phyloP scores from a whole-genome alignment of 2,329 filamentous ascomycete genomes.

The Plenodomus tracheiphilus region DNA sequence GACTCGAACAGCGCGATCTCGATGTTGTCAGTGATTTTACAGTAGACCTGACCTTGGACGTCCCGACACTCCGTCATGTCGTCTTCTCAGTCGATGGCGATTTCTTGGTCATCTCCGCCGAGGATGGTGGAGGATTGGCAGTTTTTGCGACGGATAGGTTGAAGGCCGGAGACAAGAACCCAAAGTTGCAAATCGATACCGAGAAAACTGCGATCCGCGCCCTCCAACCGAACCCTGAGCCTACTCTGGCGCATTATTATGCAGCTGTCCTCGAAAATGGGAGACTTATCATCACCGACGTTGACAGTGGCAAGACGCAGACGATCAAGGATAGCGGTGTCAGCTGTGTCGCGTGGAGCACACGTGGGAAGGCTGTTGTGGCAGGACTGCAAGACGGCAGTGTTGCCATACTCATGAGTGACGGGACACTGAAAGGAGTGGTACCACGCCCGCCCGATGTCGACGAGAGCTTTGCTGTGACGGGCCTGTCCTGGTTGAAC shows the following conservation, averaged over 20 bases:
- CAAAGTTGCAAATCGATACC: conserved; percentile 76
- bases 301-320: conserved; percentile 60
- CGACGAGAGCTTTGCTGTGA: conserved; percentile 67
- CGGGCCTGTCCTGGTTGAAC: conserved; percentile 84
- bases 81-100: conserved; percentile 89
- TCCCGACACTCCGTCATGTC: conserved; percentile 83
- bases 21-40: conserved; percentile 72
- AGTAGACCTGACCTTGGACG: conserved; percentile 71
- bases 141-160: conserved; percentile 75
- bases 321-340: conserved; percentile 72
- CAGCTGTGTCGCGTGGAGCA: conserved; percentile 88
- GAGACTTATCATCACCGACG: conserved; percentile 79
- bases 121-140: conserved; percentile 77
- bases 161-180: conserved; percentile 62
- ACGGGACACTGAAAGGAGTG: conserved; percentile 74
- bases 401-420: conserved; percentile 79
- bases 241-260: conserved; percentile 72
- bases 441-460: conserved; percentile 77
- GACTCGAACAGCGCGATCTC: conserved; percentile 47
- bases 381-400: conserved; percentile 82
- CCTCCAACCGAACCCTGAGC: conserved; percentile 78
- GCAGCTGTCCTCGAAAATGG: conserved; percentile 80
- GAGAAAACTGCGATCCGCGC: conserved; percentile 73
- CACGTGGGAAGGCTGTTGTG: conserved; percentile 87
- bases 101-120: conserved; percentile 79